Conservation (phyloP, 2,329 filamentous ascomycete genomes). For the Cephalotrichum gorgonifer region DNA sequence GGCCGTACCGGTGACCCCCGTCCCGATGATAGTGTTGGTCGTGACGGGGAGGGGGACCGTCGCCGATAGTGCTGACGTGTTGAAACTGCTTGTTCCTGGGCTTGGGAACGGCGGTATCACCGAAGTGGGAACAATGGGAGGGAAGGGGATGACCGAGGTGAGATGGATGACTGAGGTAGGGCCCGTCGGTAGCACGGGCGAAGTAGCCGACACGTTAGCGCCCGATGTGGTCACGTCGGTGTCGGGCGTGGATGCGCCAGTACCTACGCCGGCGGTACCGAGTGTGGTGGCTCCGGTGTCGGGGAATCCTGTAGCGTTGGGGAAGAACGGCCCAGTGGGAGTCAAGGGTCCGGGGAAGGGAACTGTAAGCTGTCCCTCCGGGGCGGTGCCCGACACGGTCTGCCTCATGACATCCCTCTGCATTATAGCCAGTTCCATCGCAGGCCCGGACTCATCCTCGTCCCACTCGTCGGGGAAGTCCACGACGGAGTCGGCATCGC, state of each 20-base stretch:
- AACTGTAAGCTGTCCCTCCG: not conserved
- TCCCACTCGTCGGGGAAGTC: not conserved
- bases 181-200: not conserved
- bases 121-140: too few relatives aligned
- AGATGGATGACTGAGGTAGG: not conserved
- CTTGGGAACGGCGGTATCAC: too few relatives aligned
- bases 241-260: too few relatives aligned
- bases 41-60: not conserved
- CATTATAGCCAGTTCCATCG: not conserved
- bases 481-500: not conserved
- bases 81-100: not conserved
- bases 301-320: not conserved
- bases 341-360: not conserved
- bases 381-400: not conserved
- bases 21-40: not conserved
- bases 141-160: too few relatives aligned
- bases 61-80: not conserved
- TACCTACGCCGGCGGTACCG: too few relatives aligned
- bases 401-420: not conserved
- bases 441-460: not conserved
- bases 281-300: not conserved
- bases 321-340: not conserved
- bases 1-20: not conserved
- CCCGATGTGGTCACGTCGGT: not conserved
- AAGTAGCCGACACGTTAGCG: not conserved